Base-by-base conservation (phyloP, 352 stramenopile genomes). In the Phytopythium litorale region DNA sequence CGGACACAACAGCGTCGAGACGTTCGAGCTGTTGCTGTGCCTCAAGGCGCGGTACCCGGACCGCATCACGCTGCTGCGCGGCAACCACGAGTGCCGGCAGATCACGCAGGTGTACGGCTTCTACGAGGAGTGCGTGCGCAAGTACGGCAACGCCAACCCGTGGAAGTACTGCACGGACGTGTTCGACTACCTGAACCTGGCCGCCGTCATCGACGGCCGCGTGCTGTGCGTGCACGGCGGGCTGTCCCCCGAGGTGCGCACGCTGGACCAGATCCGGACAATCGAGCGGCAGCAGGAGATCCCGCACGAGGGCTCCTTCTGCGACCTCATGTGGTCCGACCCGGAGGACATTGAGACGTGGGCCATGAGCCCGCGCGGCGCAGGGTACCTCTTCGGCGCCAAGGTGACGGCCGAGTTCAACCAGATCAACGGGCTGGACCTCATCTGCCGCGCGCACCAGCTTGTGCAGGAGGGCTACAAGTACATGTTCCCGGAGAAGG, bases 281-380 rank as follows among this genome's bases (percentile, higher is more conserved):
- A 98, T 99, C 78, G 92, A 99, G 79, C 84, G 97, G 21, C 92
- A 98, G 75, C 92, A 98, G 72, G 96, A 98, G 84, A 96, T 98
- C 58, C 93, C 95, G 5, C 94, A 98, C 63, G 89, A 96, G 71
- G 96, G 97, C 58, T 92, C 96, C 13, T 98, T 99, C 74, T 98
- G 93, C 65, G 97, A 99, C 81, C 87, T 99, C 67, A 97, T 99
- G 73, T 99, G 97, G 97, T 98, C 94, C 21, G 97, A 99, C 71
- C 97, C 97, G 0, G 94, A 98, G 69, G 94, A 98, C 58, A 98
- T 94, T 66, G 89, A 96, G 63, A 89, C 81, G 60, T 96, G 88
- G 89, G 87, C 84, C 16, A 92, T 96, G 76, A 94, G 83, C 64
- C 88, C 88, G n/a, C 84, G 89, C 53, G 89, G 89, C 13, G 89